phyloP scores from a whole-genome alignment of 306 rosid genomes.

The Glycine soja region DNA sequence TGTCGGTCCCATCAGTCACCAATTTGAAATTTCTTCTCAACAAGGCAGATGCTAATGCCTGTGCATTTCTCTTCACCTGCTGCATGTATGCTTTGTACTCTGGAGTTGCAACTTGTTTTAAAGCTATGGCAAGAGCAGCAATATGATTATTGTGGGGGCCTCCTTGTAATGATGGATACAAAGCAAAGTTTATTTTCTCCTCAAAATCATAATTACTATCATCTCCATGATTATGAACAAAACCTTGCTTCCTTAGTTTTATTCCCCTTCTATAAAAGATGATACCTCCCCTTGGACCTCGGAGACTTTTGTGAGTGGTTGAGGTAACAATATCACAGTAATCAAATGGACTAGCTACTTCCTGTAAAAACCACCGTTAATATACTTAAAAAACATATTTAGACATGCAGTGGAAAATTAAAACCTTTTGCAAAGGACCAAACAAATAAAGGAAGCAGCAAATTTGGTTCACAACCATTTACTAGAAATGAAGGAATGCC shows the following conservation, averaged over 20 bases:
- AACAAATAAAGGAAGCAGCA: constrained; percentile 9
- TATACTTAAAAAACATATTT: constrained; percentile 15
- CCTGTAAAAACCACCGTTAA: constrained; percentile 54
- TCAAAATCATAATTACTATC: constrained; percentile 66
- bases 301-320: constrained; percentile 90
- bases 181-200: constrained; percentile 84
- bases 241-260: constrained; percentile 66
- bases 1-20: constrained; percentile 90
- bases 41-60: constrained; percentile 78
- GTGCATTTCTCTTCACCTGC: constrained; percentile 90
- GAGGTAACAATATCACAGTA: constrained; percentile 84
- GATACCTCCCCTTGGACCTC: constrained; percentile 92
- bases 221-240: constrained; percentile 56
- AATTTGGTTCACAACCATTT: constrained; percentile 27
- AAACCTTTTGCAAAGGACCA: neutral
- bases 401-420: neutral
- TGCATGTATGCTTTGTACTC: constrained; percentile 80
- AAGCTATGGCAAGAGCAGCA: constrained; percentile 88
- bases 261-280: constrained; percentile 76
- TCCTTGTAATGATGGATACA: constrained; percentile 87
- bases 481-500: constrained; percentile 22
- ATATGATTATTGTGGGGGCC: constrained; percentile 90
- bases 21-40: constrained; percentile 81
- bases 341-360: constrained; percentile 76
- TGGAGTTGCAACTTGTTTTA: constrained; percentile 81